A percentile compares a stretch with the other conserved stretches of the same genome.
Conservation (phyloP, 1,139 yeast genomes). For the Tardiomyces depauwii region DNA sequence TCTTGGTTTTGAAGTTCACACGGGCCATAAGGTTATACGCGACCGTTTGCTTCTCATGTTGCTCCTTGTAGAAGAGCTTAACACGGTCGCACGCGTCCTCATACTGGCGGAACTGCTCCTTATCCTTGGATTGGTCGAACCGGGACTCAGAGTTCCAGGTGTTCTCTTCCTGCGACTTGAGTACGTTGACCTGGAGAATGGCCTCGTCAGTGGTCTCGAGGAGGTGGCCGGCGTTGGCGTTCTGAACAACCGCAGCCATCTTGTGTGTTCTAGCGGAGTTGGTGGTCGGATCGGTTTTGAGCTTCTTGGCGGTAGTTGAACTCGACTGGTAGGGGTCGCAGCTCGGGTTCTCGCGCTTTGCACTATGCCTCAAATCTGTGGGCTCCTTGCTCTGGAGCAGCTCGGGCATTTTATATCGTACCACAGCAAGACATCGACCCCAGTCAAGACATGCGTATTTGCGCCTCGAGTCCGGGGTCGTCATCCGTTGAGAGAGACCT, state of each 20-base stretch:
- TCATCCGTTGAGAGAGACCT: neutral
- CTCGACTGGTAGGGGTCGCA: too few species aligned
- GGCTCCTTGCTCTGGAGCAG: too few species aligned
- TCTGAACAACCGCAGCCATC: conserved; percentile 4
- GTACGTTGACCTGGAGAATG: conserved; percentile 29
- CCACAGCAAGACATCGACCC: too few species aligned
- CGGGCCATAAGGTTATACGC: conserved; percentile 64
- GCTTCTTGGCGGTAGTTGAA: too few species aligned
- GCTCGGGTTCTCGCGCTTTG: too few species aligned
- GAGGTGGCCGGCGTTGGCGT: conserved; percentile 15
- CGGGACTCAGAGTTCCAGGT: conserved; percentile 12
- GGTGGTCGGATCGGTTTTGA: too few species aligned
- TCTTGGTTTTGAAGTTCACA: conserved; percentile 55
- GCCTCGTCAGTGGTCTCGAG: conserved; percentile 31
- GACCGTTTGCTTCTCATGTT: conserved; percentile 60
- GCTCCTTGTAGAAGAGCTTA: conserved; percentile 54
- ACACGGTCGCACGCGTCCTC: conserved; percentile 63
- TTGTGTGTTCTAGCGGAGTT: neutral
- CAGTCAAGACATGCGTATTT: too few species aligned
- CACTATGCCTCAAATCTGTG: neutral
- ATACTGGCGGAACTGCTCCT: conserved; percentile 46
- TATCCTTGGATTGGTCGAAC: conserved; percentile 15
- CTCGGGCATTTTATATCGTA: too few species aligned
- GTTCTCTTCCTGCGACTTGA: conserved; percentile 19
- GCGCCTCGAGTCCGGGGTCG: neutral